Evolutionary conservation across 192 early-diverging fungal genomes (phyloP), one percentile per base, ranked within the genome.

Genomic region (Geranomyces michiganensis): DNA sequence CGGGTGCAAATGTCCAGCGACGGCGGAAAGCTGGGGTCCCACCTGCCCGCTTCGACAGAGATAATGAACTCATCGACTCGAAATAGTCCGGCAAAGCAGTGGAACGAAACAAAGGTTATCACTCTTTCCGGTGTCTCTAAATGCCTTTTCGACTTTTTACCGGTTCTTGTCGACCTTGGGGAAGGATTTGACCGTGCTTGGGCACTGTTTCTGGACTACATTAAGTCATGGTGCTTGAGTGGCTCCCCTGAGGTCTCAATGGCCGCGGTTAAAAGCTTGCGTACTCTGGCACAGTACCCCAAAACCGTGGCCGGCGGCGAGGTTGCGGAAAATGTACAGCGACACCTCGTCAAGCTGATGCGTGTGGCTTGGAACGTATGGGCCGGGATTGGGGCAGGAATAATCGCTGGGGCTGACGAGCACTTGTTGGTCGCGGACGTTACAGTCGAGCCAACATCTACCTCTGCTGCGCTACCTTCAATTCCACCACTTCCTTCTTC

Each of bases 61-160:
- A 27, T 60, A 29, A 19, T 60, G 22, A 65, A 26, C 27, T 51
- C 36, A 45, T 46, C 58, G 14, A 55, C 86, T 10, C 87, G 87
- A 36, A 89, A 87, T 67, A 87, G 85, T 14, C 76, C 84, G 15
- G 84, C 85, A 51, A 95, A 95, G 68, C 92, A 92, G 68, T 95
- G 93, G 93, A 92, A 95, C 70, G 93, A 95, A 73, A 94, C 93
- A 0, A 92, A 92, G 48, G 90, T 91, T 0, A 72, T 93, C 1
- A 87, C 92, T 7, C 73, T 92, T 8, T 84, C 75, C 62, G 92
- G 93, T 6, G 79, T 93, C 17, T 81, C 90, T 7, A 88, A 82
- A 24, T 87, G 87, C 29, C 85, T 92, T 31, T 73, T 86, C 31
- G 84, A 88, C 24, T 92, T 92, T 71, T 78, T 93, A 27, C 71